These are phyloP conservation scores for Aaosphaeria arxii DNA, from an alignment of 2,329 filamentous ascomycete species.

Conservation along the genomic window DNA sequence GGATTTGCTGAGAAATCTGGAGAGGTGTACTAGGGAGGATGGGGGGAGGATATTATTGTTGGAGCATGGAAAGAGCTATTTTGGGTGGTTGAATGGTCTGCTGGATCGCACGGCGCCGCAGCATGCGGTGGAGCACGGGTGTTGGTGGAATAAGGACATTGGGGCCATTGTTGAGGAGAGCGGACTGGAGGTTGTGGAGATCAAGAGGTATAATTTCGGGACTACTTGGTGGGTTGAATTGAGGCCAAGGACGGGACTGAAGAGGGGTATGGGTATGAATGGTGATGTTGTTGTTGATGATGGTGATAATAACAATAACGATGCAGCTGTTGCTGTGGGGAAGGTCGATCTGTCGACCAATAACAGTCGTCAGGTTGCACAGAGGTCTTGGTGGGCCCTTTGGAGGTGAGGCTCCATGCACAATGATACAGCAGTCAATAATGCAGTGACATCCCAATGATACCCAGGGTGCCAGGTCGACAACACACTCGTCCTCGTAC, in stretches of 20 bases:
- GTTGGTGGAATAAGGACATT: slow-evolving; percentile 54
- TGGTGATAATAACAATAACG: not conserved
- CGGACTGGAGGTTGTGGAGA: slow-evolving; percentile 46
- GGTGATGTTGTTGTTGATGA: not conserved
- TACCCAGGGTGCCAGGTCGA: no score
- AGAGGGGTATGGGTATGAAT: not conserved
- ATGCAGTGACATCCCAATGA: no score
- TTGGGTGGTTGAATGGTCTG: slow-evolving; percentile 47
- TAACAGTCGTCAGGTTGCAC: slow-evolving; percentile 14
- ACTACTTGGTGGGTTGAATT: slow-evolving; percentile 51
- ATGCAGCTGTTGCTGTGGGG: slow-evolving; percentile 2
- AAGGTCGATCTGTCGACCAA: slow-evolving; percentile 11
- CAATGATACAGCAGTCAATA: no score
- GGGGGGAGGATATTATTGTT: slow-evolving; percentile 46
- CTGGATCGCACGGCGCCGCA: slow-evolving; percentile 45
- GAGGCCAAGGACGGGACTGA: slow-evolving; percentile 37
- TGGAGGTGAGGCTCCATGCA: slow-evolving; percentile 24
- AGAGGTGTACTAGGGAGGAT: slow-evolving; percentile 41
- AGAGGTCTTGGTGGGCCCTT: slow-evolving; percentile 32
- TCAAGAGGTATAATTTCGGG: slow-evolving; percentile 47
- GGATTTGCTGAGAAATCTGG: slow-evolving; percentile 44
- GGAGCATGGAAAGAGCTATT: slow-evolving; percentile 50
- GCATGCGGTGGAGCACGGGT: slow-evolving; percentile 49
- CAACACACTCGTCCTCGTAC: no score
- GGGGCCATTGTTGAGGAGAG: slow-evolving; percentile 46